Conservation (phyloP, 176 grass and related monocot genomes). For the Alloteropsis semialata region DNA sequence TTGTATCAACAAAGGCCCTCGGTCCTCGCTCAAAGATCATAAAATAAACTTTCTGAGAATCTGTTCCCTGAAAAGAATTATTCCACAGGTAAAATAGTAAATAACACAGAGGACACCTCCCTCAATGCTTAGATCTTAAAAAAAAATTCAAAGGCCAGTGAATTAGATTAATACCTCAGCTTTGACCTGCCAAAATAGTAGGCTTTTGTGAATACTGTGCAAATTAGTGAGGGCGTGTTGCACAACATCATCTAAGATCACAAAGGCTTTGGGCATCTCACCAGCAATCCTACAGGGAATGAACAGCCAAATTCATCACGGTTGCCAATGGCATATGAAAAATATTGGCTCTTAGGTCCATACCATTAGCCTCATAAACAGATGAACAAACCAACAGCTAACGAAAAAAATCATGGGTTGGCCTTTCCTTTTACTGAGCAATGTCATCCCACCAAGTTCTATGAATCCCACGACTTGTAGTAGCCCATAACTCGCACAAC, state of each 20-base stretch:
- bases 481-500: neutral
- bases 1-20: slow-evolving; percentile 63
- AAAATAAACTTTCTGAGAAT: slow-evolving; percentile 75
- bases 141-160: neutral
- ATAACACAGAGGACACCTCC: neutral
- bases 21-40: slow-evolving; percentile 96
- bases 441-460: neutral
- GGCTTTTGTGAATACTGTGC: slow-evolving; percentile 84
- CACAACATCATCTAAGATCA: slow-evolving; percentile 76
- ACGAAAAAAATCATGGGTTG: neutral
- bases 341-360: neutral
- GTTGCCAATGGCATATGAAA: neutral
- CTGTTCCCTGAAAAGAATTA: slow-evolving; percentile 48
- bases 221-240: slow-evolving; percentile 56
- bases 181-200: slow-evolving; percentile 76
- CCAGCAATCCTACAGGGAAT: slow-evolving; percentile 47
- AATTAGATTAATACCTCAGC: slow-evolving; percentile 56
- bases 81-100: slow-evolving; percentile 27
- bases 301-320: neutral
- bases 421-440: neutral
- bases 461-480: neutral
- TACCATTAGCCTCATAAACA: neutral
- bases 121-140: neutral
- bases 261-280: slow-evolving; percentile 54
- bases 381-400: slow-evolving; percentile 2